phyloP scores from a whole-genome alignment of 805 yeast genomes.

The Metschnikowia gelsemii region DNA sequence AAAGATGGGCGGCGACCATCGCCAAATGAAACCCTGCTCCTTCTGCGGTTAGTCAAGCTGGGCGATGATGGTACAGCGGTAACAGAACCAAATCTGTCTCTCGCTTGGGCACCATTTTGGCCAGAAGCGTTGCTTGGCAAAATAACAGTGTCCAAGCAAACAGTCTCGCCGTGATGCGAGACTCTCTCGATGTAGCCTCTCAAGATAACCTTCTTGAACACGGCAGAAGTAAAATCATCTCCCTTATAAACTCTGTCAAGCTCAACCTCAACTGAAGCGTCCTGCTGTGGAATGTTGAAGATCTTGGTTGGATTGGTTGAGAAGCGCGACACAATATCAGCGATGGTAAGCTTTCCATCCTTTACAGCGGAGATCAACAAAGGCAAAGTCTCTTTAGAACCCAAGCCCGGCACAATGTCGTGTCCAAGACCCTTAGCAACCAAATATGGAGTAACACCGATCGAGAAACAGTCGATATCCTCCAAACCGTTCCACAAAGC shows the following conservation, averaged over 20 bases:
- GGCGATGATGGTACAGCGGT: constrained; percentile 47
- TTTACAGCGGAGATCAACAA: constrained; percentile 77
- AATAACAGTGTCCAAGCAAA: constrained; percentile 79
- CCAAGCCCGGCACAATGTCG: constrained; percentile 66
- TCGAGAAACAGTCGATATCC: constrained; percentile 79
- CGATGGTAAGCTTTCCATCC: constrained; percentile 67
- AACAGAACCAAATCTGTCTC: constrained; percentile 43
- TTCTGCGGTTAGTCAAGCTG: constrained; percentile 30
- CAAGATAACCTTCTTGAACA: constrained; percentile 50
- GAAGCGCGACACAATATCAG: constrained; percentile 68
- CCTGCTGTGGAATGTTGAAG: constrained; percentile 80
- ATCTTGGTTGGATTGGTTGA: constrained; percentile 80
- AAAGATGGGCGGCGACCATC: constrained; percentile 36
- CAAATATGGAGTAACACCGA: constrained; percentile 75
- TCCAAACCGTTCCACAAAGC: constrained; percentile 77
- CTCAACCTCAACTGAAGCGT: constrained; percentile 77
- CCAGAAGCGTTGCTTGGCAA: constrained; percentile 59
- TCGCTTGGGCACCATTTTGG: constrained; percentile 45
- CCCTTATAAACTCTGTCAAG: constrained; percentile 57
- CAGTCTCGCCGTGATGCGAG: constrained; percentile 71
- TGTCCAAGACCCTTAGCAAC: constrained; percentile 66
- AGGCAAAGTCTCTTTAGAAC: constrained; percentile 79
- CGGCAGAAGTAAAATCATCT: constrained; percentile 28
- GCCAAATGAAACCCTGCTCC: constrained; percentile 36
- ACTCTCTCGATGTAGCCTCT: constrained; percentile 90